These are phyloP conservation scores for Sporodiniella umbellata DNA, from an alignment of 371 early-diverging fungal species.

Conservation along the genomic window DNA sequence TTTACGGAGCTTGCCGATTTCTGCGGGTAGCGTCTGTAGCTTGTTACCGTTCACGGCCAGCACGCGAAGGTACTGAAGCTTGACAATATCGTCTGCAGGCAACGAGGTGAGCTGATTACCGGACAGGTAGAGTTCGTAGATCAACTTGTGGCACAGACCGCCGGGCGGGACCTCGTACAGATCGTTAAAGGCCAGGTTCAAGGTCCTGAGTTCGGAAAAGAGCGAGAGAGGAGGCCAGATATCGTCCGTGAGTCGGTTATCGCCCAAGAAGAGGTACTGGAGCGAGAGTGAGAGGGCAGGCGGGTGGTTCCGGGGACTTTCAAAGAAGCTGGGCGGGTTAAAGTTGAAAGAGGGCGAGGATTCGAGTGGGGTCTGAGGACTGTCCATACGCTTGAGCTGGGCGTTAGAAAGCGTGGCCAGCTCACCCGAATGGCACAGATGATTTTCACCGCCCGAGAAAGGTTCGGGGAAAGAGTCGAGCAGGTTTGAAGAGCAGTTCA, in stretches of 20 bases:
- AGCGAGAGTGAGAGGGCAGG: conserved; percentile 67
- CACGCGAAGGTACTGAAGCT: conserved; percentile 62
- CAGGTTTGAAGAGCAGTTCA: conserved; percentile 72
- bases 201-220: conserved; percentile 67
- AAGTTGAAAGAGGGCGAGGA: conserved; percentile 26
- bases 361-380: neutral
- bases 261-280: conserved; percentile 66
- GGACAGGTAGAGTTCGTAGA: conserved; percentile 76
- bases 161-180: conserved; percentile 72
- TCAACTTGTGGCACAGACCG: conserved; percentile 43
- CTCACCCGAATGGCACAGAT: conserved; percentile 2
- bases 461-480: conserved; percentile 49
- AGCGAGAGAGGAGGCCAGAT: conserved; percentile 70
- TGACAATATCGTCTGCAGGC: conserved; percentile 85
- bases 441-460: conserved; percentile 1
- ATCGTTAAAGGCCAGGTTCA: conserved; percentile 84
- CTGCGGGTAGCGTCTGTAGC: conserved; percentile 84
- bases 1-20: conserved; percentile 77
- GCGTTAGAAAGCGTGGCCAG: conserved; percentile 7
- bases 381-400: conserved; percentile 12
- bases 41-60: conserved; percentile 89
- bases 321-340: conserved; percentile 49
- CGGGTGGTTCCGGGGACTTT: conserved; percentile 47
- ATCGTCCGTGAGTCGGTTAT: conserved; percentile 83
- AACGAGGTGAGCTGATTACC: conserved; percentile 85